phyloP scores from a whole-genome alignment of 2,329 filamentous ascomycete genomes.

The Penicillium sp. region DNA sequence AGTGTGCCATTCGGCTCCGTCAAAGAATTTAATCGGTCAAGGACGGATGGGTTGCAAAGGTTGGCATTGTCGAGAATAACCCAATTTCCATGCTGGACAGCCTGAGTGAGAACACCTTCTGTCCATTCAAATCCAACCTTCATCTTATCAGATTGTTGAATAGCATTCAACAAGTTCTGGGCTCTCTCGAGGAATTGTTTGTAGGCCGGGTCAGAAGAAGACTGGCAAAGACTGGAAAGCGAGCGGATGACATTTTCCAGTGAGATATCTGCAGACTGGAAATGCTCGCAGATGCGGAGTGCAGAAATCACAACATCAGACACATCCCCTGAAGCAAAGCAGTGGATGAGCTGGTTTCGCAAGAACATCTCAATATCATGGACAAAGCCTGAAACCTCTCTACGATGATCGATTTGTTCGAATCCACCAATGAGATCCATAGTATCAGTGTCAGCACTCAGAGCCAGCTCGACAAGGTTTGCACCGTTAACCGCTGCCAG shows the following conservation, averaged over 20 bases:
- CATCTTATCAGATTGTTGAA: conserved; percentile 59
- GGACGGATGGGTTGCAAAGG: conserved; percentile 88
- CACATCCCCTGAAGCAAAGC: conserved; percentile 24
- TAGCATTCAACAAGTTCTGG: conserved; percentile 50
- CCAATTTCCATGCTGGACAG: conserved; percentile 83
- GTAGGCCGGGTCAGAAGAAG: conserved; percentile 48
- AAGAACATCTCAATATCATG: conserved; percentile 53
- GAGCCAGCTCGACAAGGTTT: conserved; percentile 73
- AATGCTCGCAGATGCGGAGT: conserved; percentile 31
- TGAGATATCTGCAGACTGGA: conserved; percentile 27
- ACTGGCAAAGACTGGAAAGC: conserved; percentile 35
- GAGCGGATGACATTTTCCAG: conserved; percentile 31
- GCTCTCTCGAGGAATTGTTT: conserved; percentile 49
- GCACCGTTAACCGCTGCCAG: conserved; percentile 77
- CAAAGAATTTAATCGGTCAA: conserved; percentile 90
- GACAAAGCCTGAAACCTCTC: conserved; percentile 64
- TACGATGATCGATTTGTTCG: conserved; percentile 82
- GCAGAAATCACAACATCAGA: conserved; percentile 22
- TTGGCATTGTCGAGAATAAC: conserved; percentile 96
- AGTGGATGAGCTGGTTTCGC: conserved; percentile 39
- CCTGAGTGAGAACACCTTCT: conserved; percentile 86
- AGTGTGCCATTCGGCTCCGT: conserved; percentile 86
- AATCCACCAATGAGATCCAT: conserved; percentile 97
- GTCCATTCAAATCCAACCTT: conserved; percentile 88
- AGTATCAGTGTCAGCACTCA: conserved; percentile 93